phyloP scores from a whole-genome alignment of 441 rosid species.

The Melastoma candidum region DNA sequence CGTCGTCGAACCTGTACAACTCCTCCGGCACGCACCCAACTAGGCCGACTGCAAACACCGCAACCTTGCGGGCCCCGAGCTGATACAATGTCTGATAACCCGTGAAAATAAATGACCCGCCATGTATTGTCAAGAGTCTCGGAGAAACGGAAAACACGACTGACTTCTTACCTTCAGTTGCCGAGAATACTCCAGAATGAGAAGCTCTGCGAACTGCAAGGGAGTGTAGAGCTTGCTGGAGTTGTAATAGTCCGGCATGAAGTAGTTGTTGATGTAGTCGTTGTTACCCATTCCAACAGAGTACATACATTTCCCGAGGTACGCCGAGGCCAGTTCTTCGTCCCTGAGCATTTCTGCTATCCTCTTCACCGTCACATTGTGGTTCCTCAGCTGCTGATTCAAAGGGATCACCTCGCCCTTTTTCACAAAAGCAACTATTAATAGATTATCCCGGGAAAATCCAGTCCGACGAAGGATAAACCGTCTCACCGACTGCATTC shows the following conservation, averaged over 20 bases:
- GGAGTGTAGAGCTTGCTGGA: conserved; percentile 7
- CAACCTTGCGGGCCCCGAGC: conserved; percentile 25
- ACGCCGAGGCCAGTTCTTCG: neutral
- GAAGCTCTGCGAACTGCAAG: conserved; percentile 11
- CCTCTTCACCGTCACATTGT: neutral
- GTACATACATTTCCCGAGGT: conserved; percentile 17
- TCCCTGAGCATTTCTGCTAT: neutral
- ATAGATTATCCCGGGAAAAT: neutral
- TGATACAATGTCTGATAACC: conserved; percentile 11
- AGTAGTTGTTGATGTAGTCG: conserved; percentile 23
- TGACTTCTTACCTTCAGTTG: conserved; percentile 10
- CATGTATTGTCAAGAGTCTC: neutral
- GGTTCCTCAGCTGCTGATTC: conserved; percentile 10
- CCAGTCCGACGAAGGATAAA: neutral
- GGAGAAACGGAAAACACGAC: neutral
- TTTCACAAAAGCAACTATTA: neutral
- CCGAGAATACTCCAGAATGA: conserved; percentile 6
- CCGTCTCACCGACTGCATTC: conserved; percentile 9
- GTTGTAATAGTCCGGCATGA: neutral
- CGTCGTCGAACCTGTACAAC: neutral
- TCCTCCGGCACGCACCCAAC: conserved; percentile 19
- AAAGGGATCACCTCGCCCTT: conserved; percentile 14
- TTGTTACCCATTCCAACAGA: conserved; percentile 17
- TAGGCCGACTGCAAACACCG: conserved; percentile 13
- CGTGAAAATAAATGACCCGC: neutral